Conservation (phyloP, 2,329 filamentous ascomycete genomes). For the Alternaria solani region DNA sequence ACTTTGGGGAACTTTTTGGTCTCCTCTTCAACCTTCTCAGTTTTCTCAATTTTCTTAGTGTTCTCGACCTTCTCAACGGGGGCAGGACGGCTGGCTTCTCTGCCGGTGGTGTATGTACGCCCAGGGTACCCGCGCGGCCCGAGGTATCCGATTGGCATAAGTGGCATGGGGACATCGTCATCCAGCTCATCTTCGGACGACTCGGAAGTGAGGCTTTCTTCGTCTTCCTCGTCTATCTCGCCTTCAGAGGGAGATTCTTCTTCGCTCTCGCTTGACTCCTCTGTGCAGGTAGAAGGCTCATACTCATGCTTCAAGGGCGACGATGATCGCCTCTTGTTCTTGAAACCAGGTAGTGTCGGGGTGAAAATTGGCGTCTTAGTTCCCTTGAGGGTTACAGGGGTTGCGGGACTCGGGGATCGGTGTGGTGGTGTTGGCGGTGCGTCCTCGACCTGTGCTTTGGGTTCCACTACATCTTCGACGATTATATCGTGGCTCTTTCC, state of each 20-base stretch:
- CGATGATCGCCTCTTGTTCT: slow-evolving; percentile 74
- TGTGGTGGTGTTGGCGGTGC: slow-evolving; percentile 60
- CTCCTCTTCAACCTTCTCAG: slow-evolving; percentile 30
- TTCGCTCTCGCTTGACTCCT: slow-evolving; percentile 67
- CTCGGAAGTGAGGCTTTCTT: slow-evolving; percentile 56
- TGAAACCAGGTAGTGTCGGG: slow-evolving; percentile 55
- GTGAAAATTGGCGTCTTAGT: slow-evolving; percentile 57
- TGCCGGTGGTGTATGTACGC: slow-evolving; percentile 21
- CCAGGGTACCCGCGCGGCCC: slow-evolving; percentile 27
- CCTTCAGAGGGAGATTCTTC: slow-evolving; percentile 55
- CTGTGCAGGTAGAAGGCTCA: slow-evolving; percentile 78
- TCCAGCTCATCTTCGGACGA: slow-evolving; percentile 67
- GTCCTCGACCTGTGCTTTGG: slow-evolving; percentile 29
- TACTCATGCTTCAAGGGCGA: slow-evolving; percentile 98
- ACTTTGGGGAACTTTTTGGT: slow-evolving; percentile 52
- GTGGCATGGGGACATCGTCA: slow-evolving; percentile 53
- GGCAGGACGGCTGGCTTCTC: slow-evolving; percentile 18
- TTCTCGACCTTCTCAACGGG: slow-evolving; percentile 17
- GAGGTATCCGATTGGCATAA: slow-evolving; percentile 42
- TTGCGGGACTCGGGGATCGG: slow-evolving; percentile 61
- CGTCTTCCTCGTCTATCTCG: slow-evolving; percentile 61
- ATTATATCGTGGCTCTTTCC: slow-evolving; percentile 28
- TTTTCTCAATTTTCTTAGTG: slow-evolving; percentile 8
- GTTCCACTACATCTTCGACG: slow-evolving; percentile 20
- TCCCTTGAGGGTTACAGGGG: slow-evolving; percentile 56